A percentile compares a stretch with the other conserved stretches of the same genome.
Evolutionary conservation across 768 basidiomycete genomes (phyloP).

Genomic region (Gloeostereum incarnatum): DNA sequence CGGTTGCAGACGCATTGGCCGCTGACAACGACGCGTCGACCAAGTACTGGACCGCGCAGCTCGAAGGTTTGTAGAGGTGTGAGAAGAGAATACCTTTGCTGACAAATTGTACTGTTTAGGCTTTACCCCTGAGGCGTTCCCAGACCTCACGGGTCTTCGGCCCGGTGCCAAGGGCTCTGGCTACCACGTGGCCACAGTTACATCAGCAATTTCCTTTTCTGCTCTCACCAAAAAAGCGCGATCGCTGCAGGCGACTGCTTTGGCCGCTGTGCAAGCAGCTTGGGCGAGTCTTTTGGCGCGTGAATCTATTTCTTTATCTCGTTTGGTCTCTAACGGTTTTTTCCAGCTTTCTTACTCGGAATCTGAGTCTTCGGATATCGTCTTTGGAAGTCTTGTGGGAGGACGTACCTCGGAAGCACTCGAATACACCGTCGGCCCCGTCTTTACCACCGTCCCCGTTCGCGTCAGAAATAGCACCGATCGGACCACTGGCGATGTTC

Average conservation of each 20-base stretch:
- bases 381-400: conserved; percentile 4
- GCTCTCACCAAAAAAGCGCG: not conserved
- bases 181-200: conserved; percentile 4
- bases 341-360: conserved; percentile 4
- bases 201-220: conserved; percentile 1
- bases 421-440: conserved; percentile 5
- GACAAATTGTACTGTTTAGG: not conserved
- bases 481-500: not conserved
- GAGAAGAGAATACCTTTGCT: not conserved
- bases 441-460: conserved; percentile 4
- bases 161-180: conserved; percentile 2
- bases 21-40: conserved; percentile 1
- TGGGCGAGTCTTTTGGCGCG: conserved; percentile 3
- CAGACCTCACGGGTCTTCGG: conserved; percentile 5
- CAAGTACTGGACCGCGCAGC: conserved; percentile 1
- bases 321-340: not conserved
- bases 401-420: conserved; percentile 2
- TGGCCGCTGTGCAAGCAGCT: conserved; percentile 2
- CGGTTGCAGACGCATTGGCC: conserved; percentile 2
- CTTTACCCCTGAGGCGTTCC: conserved; percentile 5
- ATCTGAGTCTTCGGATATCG: conserved; percentile 5
- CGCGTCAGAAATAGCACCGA: not conserved
- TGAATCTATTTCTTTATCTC: not conserved
- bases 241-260: not conserved
- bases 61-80: conserved; percentile 1